These are phyloP conservation scores for Meyerozyma carpophila DNA, from an alignment of 1,139 yeast species.

Conservation along the genomic window DNA sequence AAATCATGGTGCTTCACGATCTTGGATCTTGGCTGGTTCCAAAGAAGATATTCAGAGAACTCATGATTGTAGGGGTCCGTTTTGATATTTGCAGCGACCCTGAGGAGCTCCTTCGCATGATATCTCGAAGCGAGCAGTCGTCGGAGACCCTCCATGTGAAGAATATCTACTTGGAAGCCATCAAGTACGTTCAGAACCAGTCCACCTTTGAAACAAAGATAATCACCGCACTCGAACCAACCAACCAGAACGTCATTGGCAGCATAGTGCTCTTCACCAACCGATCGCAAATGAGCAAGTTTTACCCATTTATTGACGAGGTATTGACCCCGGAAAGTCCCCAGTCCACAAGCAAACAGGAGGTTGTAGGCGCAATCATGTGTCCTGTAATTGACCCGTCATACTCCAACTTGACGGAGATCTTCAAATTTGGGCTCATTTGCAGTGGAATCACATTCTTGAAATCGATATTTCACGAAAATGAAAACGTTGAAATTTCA, in stretches of 20 bases:
- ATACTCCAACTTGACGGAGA: constrained; percentile 50
- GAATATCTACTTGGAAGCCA: constrained; percentile 17
- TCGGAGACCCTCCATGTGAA: constrained; percentile 13
- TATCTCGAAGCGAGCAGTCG: constrained; percentile 15
- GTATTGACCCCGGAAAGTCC: constrained; percentile 2
- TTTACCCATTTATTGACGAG: constrained; percentile 48
- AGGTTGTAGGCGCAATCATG: constrained; percentile 48
- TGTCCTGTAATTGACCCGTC: constrained; percentile 54
- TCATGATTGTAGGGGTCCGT: constrained; percentile 55
- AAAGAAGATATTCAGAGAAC: constrained; percentile 48
- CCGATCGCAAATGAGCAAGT: constrained; percentile 40
- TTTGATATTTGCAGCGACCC: constrained; percentile 49
- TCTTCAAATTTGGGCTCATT: constrained; percentile 52
- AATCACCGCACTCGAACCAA: constrained; percentile 54
- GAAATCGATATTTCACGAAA: constrained; percentile 31
- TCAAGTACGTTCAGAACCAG: constrained; percentile 12
- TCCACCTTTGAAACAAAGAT: constrained; percentile 35
- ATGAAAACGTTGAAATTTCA: constrained; percentile 18
- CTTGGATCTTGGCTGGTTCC: constrained; percentile 49
- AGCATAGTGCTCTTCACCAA: constrained; percentile 50
- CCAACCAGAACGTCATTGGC: constrained; percentile 51
- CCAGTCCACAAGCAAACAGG: constrained; percentile 2
- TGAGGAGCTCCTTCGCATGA: constrained; percentile 32
- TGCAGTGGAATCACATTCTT: constrained; percentile 56
- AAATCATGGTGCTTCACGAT: constrained; percentile 34